Base-by-base conservation (phyloP, 768 basidiomycete genomes). In the Rhodosporidiobolus odoratus region DNA sequence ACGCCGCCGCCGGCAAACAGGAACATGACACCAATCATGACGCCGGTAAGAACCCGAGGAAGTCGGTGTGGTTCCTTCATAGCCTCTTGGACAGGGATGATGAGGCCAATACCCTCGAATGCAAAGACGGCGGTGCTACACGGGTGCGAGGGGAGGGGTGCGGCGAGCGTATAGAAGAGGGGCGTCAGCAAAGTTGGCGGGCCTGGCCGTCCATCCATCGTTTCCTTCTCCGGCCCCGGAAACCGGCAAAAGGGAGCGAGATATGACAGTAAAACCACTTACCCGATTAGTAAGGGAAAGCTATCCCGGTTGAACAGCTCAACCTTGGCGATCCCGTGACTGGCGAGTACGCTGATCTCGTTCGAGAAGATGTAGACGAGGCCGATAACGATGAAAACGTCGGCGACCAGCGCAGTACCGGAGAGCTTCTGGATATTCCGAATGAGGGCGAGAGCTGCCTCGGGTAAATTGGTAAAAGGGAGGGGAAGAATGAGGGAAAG, bases 41-140 rank as follows among this genome's bases (percentile, higher is more conserved):
- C 94, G 17, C 88, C 89, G 15, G 90, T 90, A 57, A 99, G 80
- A 6, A 89, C 91, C 58, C 80, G 82, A 8, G 95, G 93, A 84
- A 98, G 96, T 80, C 92, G 93, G 76, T 85, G 87, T 3, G 95
- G 96, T 78, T 97, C 92, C 34, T 85, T 85, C 96, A 99, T 99
- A 9, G 94, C 88, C 78, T 99, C 94, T 19, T 91, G 92, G 76
- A 99, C 96, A 27, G 96, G 96, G 71, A 99, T 91, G 72, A 99
- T 89, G 88, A 98, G 82, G 58, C 95, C 96, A 74, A 99, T 92
- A 15, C 95, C 95, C 80, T 99, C 95, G 76, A 98, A 99, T 1
- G 96, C 92, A 80, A 98, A 98, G 38, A 97, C 95, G 5, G 96
- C 95, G 32, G 96, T 97, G 13, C 93, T 92, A 70, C 35, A 30